Evolutionary conservation across 768 basidiomycete genomes (phyloP), one percentile per base, ranked within the genome.

Genomic region (Collybia sordida): DNA sequence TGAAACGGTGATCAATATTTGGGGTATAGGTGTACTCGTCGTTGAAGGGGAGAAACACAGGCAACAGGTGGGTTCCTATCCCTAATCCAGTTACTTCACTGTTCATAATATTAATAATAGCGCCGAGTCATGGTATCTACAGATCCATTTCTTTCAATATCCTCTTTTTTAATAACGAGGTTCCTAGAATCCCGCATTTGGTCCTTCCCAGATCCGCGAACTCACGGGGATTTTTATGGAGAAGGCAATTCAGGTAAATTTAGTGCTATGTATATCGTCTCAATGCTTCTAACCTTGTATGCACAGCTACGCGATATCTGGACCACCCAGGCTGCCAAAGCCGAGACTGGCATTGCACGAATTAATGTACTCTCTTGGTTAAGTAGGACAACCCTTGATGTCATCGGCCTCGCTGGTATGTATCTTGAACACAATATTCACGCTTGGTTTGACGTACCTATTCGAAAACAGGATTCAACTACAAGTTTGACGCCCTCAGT

Each of bases 321-420:
- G 78, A 54, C 51, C 0, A 45, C 56, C 1, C 67, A 77, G 49
- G 63, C 69, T 21, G 45, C 59, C 19, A 64, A 64, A 23, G 50
- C 66, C 31, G 45, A 43, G 42, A 61, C 58, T 11, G 57, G 39
- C 34, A 51, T 40, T 1, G 63, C 49, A 4, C 66, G 65, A 6
- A 69, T 90, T 25, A 84, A 93, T 31, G 79, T 83, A 2, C 68
- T 86, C 31, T 68, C 73, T 3, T 89, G 83, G 80, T 69, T 91
- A 2, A 82, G 80, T 36, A 80, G 79, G 48, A 78, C 79, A 42
- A 90, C 88, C 3, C 71, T 92, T 7, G 90, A 92, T 54, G 79
- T 88, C 47, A 90, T 93, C 44, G 88, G 88, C 7, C 70, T 86
- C 31, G 85, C 72, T 69, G 83, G 86, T 56, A 72, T 65, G 57